These are phyloP conservation scores for Xanthoconium purpureum DNA, from an alignment of 768 basidiomycete genomes.

Conservation along the genomic window DNA sequence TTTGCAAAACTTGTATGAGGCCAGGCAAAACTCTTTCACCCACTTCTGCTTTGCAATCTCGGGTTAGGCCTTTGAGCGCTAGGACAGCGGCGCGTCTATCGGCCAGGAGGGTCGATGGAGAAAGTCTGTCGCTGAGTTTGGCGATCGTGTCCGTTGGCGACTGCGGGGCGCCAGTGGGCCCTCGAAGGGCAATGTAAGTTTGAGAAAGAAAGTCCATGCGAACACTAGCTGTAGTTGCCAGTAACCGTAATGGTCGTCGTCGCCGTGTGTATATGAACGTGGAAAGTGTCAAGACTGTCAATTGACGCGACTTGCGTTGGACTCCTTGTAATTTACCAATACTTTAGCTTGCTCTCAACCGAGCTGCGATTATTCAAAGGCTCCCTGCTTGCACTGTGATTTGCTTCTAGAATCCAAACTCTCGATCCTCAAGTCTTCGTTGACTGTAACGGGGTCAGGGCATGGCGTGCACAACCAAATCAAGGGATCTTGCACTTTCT, in stretches of 20 bases:
- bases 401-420: neutral
- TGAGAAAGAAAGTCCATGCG: conserved; percentile 82
- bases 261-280: neutral
- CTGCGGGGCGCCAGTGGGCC: conserved; percentile 80
- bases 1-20: conserved; percentile 76
- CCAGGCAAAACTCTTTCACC: conserved; percentile 74
- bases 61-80: conserved; percentile 85
- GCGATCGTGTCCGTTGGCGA: conserved; percentile 82
- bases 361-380: too few species aligned
- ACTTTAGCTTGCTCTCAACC: too few species aligned
- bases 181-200: conserved; percentile 81
- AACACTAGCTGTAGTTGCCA: neutral
- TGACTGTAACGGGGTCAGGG: too few species aligned
- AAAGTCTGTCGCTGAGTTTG: conserved; percentile 83
- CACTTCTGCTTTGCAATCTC: conserved; percentile 90
- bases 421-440: too few species aligned
- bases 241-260: neutral
- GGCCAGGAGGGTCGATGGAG: conserved; percentile 84
- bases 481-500: too few species aligned
- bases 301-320: neutral
- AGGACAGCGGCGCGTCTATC: conserved; percentile 94
- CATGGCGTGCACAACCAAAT: too few species aligned
- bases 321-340: neutral
- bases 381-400: neutral
- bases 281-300: neutral